Evolutionary conservation across 2,329 filamentous ascomycete species (phyloP).

Genomic region (Graphilbum fragrans): DNA sequence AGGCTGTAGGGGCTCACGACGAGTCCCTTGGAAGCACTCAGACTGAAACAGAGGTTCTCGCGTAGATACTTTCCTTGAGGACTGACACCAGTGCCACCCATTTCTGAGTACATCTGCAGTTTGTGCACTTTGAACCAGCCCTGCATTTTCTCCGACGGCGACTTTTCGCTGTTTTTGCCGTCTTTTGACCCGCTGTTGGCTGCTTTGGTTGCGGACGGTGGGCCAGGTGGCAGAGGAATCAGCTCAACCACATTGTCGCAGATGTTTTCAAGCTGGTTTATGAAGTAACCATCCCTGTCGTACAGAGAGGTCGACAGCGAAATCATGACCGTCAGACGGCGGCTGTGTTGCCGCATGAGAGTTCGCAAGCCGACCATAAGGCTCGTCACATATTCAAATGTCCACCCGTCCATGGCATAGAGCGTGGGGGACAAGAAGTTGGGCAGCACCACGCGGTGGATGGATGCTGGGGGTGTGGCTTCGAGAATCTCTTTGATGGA

Average conservation of each 20-base stretch:
- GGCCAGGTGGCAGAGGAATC: conserved; percentile 50
- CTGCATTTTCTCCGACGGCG: conserved; percentile 60
- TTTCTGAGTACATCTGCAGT: conserved; percentile 76
- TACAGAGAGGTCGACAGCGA: conserved; percentile 73
- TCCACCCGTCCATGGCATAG: conserved; percentile 57
- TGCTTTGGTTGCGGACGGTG: conserved; percentile 26
- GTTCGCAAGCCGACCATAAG: conserved; percentile 72
- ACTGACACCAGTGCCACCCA: conserved; percentile 69
- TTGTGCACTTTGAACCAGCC: conserved; percentile 76
- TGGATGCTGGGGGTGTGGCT: conserved; percentile 41
- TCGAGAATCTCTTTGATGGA: conserved; percentile 43
- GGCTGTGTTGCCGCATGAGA: conserved; percentile 56
- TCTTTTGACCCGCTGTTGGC: conserved; percentile 13
- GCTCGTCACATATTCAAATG: conserved; percentile 62
- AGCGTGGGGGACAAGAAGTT: conserved; percentile 75
- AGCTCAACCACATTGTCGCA: conserved; percentile 68
- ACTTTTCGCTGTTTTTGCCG: conserved; percentile 16
- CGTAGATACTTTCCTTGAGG: conserved; percentile 54
- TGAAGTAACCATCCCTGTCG: conserved; percentile 61
- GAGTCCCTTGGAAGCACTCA: conserved; percentile 70
- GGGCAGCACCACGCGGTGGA: conserved; percentile 80
- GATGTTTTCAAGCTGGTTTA: conserved; percentile 76
- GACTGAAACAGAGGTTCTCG: conserved; percentile 81
- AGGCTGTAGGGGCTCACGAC: conserved; percentile 81
- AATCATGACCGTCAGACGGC: conserved; percentile 57